Conservation (phyloP, 768 basidiomycete genomes). For the Mycena alexandri region DNA sequence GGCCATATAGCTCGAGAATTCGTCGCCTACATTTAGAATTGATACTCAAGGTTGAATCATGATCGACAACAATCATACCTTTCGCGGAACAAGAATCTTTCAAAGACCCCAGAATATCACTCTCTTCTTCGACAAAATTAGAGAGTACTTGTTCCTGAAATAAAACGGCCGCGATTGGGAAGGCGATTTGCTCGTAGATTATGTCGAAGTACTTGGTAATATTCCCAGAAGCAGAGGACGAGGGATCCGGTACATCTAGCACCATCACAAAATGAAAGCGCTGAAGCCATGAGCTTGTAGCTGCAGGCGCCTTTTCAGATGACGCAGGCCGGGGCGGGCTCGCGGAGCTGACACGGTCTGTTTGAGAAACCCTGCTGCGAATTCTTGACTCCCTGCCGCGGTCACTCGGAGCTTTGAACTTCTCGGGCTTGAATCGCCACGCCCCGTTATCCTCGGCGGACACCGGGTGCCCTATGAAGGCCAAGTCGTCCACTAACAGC, state of each 20-base stretch:
- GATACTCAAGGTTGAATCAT: conserved; percentile 11
- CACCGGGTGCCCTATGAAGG: conserved; percentile 95
- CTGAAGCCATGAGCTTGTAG: conserved; percentile 67
- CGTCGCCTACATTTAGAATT: conserved; percentile 59
- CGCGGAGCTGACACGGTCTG: conserved; percentile 46
- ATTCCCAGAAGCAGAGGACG: conserved; percentile 84
- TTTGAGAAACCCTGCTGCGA: conserved; percentile 44
- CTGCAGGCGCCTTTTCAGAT: conserved; percentile 50
- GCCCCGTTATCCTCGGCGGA: conserved; percentile 78
- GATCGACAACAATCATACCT: conserved; percentile 54
- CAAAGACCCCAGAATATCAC: conserved; percentile 74
- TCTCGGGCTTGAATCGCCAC: conserved; percentile 84
- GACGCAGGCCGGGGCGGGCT: conserved; percentile 46
- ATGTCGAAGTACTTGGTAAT: conserved; percentile 85
- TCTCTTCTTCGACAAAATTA: conserved; percentile 88
- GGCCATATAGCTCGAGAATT: conserved; percentile 66
- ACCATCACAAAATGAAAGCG: conserved; percentile 91
- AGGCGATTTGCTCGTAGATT: conserved; percentile 90
- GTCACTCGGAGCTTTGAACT: conserved; percentile 56
- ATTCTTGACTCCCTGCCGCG: conserved; percentile 71
- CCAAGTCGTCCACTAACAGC: conserved; percentile 90
- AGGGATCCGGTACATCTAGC: conserved; percentile 90
- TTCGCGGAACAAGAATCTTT: conserved; percentile 78
- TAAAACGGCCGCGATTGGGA: conserved; percentile 91
- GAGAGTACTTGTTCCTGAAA: conserved; percentile 91